These are phyloP conservation scores for Pelargonium australe DNA, from an alignment of 441 rosid genomes.

Conservation along the genomic window DNA sequence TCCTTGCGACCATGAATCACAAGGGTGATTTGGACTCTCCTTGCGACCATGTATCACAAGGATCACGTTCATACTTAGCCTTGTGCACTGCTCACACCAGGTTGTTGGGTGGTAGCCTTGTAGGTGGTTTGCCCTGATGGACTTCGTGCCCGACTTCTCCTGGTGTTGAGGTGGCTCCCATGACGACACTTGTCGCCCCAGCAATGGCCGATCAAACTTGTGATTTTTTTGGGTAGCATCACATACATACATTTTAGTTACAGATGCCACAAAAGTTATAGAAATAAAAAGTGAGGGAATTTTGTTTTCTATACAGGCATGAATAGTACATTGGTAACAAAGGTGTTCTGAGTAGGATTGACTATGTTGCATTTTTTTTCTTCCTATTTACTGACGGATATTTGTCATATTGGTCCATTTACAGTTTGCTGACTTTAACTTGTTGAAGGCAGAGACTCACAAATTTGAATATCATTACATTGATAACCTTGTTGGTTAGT, in stretches of 20 bases:
- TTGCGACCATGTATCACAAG: too few species aligned
- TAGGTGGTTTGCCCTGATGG: too few species aligned
- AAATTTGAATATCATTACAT: constrained; percentile 79
- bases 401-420: not conserved
- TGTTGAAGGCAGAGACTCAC: constrained; percentile 70
- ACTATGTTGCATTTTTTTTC: not conserved
- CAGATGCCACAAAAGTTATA: not conserved
- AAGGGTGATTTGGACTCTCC: too few species aligned
- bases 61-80: too few species aligned
- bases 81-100: too few species aligned
- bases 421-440: constrained; percentile 71
- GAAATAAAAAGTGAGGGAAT: not conserved
- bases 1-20: too few species aligned
- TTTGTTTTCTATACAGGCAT: not conserved
- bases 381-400: not conserved
- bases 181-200: too few species aligned
- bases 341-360: not conserved
- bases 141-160: too few species aligned
- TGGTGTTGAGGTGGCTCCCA: too few species aligned
- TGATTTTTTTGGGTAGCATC: too few species aligned
- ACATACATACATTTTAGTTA: not conserved
- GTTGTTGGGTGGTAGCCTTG: too few species aligned
- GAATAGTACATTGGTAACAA: not conserved
- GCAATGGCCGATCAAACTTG: too few species aligned
- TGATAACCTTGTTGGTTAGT: constrained; percentile 87